Percentiles rank a stretch among this genome's conserved stretches.
Evolutionary conservation across 768 basidiomycete genomes (phyloP).

Genomic region (Auricularia sp.): DNA sequence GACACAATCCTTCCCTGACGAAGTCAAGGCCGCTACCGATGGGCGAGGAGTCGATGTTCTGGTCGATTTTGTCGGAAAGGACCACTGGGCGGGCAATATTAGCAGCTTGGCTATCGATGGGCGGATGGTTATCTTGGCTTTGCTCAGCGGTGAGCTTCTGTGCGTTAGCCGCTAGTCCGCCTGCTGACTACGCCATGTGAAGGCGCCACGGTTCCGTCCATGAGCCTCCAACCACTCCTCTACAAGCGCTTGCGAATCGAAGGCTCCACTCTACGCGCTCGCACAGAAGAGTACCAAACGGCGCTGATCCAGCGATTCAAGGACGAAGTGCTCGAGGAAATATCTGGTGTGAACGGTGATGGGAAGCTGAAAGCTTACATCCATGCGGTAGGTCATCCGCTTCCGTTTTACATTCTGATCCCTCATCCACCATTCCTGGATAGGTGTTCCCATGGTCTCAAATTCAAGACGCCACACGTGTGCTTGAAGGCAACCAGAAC

Average conservation of each 20-base stretch:
- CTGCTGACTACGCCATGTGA: neutral
- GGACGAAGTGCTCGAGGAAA: slow-evolving; percentile 41
- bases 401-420: slow-evolving; percentile 3
- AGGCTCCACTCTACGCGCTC: slow-evolving; percentile 77
- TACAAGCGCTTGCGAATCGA: slow-evolving; percentile 81
- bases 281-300: slow-evolving; percentile 66
- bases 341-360: slow-evolving; percentile 45
- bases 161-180: neutral
- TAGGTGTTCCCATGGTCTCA: slow-evolving; percentile 75
- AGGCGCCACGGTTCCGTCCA: slow-evolving; percentile 44
- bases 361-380: slow-evolving; percentile 66
- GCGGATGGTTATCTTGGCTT: slow-evolving; percentile 18
- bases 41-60: slow-evolving; percentile 24
- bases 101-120: slow-evolving; percentile 18
- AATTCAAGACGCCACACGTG: slow-evolving; percentile 69
- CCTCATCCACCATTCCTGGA: neutral
- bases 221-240: slow-evolving; percentile 58
- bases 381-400: slow-evolving; percentile 48
- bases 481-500: slow-evolving; percentile 72
- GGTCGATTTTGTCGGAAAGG: slow-evolving; percentile 22
- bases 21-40: slow-evolving; percentile 20
- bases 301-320: slow-evolving; percentile 57
- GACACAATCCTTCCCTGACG: slow-evolving; percentile 25
- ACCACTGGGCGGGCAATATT: slow-evolving; percentile 21
- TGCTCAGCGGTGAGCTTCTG: slow-evolving; percentile 12